phyloP scores from a whole-genome alignment of 2,329 filamentous ascomycete genomes.

The Pseudogymnoascus sp. region DNA sequence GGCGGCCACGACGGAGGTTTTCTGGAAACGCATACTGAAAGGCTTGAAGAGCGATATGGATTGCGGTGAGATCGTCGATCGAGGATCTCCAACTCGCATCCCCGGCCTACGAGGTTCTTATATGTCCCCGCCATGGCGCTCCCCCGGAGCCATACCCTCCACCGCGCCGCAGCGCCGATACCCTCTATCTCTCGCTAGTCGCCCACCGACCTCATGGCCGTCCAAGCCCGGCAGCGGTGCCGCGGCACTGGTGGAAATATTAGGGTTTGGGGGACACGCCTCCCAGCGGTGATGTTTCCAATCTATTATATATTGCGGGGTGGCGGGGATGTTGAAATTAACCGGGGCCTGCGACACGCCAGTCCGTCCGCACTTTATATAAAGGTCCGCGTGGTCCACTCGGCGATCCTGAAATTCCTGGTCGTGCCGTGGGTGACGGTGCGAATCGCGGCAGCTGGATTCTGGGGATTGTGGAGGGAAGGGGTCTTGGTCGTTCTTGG shows the following conservation, averaged over 20 bases:
- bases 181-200: background rate
- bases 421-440: background rate
- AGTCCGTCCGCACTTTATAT: constrained; percentile 4
- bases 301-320: constrained; percentile 7
- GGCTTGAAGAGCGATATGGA: constrained; percentile 13
- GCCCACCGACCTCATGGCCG: background rate
- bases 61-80: constrained; percentile 3
- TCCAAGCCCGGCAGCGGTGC: background rate
- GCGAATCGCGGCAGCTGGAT: background rate
- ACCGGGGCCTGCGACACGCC: background rate
- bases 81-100: background rate
- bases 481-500: background rate
- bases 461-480: background rate
- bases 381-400: background rate
- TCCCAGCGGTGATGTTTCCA: background rate
- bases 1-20: constrained; percentile 10
- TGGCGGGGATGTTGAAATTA: background rate
- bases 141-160: background rate
- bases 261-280: background rate
- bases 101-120: background rate
- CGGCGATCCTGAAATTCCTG: background rate
- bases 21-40: constrained; percentile 10
- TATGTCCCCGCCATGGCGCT: background rate
- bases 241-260: constrained; percentile 3
- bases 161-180: background rate